Evolutionary conservation across 352 stramenopile species (phyloP), one percentile per base, ranked within the genome.

Genomic region (Porosira glacialis): DNA sequence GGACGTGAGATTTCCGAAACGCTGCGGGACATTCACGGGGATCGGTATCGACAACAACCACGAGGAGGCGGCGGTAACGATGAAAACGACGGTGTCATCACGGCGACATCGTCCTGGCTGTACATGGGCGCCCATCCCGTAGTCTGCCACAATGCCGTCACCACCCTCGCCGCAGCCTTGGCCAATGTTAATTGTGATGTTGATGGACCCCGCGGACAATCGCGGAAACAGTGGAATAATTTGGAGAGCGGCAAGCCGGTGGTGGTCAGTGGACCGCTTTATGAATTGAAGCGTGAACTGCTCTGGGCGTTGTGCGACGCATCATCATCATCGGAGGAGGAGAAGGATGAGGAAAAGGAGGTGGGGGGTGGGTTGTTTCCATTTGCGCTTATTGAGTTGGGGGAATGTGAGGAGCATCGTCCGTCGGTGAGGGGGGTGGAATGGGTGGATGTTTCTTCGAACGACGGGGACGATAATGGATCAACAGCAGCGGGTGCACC

Each of bases 111-210:
- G 19, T 85, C 71, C 0, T 87, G 79, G 79, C 52, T 87, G 10
- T 87, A 87, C 60, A 87, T 87, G 75, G 56, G 58, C 41, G 64
- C 44, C 3, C 76, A 85, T 75, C 43, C 75, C 26, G 72, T 87
- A 4, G 7, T 83, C 31, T 85, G 76, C 45, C 21, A 73, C 11
- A 77, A 41, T 36, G 19, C 67, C 17, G 26, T 17, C 19, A 87
- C 83, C 72, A 52, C 59, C 1, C 28, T 87, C 17, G 76, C 75
- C 2, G 75, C 72, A 11, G 52, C 81, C 13, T 36, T 87, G 1
- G 62, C 39, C 13, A 87, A 87, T 67, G 65, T 87, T 1, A 85
- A 87, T 72, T 85, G 72, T 41, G 72, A 67, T 30, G 77, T 87
- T 27, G 72, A 72, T 24, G n/a, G n/a, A n/a, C n/a, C n/a, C n/a